Percentiles rank a stretch among this genome's conserved stretches.
These are phyloP conservation scores for Candida sojae DNA, from an alignment of 1,139 yeast genomes.

Conservation along the genomic window DNA sequence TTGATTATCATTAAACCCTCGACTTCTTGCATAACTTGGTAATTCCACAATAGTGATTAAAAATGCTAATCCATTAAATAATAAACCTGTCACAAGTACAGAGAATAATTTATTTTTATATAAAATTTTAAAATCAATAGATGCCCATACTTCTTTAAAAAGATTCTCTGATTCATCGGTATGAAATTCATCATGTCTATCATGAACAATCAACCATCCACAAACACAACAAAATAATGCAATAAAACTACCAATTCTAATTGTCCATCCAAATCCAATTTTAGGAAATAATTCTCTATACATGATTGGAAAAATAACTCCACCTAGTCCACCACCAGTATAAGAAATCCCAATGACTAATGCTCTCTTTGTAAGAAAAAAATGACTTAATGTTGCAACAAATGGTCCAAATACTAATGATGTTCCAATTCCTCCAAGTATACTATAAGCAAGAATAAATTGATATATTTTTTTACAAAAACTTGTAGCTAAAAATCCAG, in stretches of 20 bases:
- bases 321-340: constrained; percentile 33
- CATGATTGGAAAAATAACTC: constrained; percentile 27
- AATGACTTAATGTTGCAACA: constrained; percentile 26
- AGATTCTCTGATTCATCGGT: constrained; percentile 3
- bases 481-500: constrained; percentile 27
- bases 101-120: constrained; percentile 27
- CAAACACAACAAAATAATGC: constrained; percentile 17
- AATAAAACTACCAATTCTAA: constrained; percentile 26
- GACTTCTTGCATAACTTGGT: constrained; percentile 30
- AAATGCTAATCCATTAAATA: constrained; percentile 35
- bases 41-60: constrained; percentile 26
- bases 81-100: constrained; percentile 27
- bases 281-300: constrained; percentile 22
- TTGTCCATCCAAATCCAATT: constrained; percentile 32
- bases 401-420: constrained; percentile 28
- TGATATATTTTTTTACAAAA: constrained; percentile 24
- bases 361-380: constrained; percentile 23
- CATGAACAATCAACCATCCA: constrained; percentile 21
- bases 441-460: constrained; percentile 24
- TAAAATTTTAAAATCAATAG: constrained; percentile 26
- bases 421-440: constrained; percentile 28
- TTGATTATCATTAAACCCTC: constrained; percentile 22
- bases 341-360: constrained; percentile 27
- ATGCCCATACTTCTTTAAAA: constrained; percentile 19
- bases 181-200: constrained; percentile 23